Evolutionary conservation across 176 grass and related monocot genomes (phyloP).

Genomic region (Sorghum bicolor): Sorghum_bicolor_NCBIv3 NC_012878.2:50781001-50781500

Average conservation of each 20-base stretch:
- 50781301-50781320: constrained; percentile 68
- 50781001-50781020: no score
- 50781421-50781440: neutral
- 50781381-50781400: constrained; percentile 67
- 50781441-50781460: neutral
- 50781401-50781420: constrained; percentile 34
- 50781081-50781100: constrained; percentile 39
- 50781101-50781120: constrained; percentile 83
- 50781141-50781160: constrained; percentile 63
- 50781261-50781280: constrained; percentile 62
- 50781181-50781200: constrained; percentile 28
- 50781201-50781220: constrained; percentile 14
- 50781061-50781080: neutral
- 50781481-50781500: constrained; percentile 73
- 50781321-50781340: constrained; percentile 76
- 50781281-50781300: constrained; percentile 91
- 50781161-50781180: constrained; percentile 76
- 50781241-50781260: constrained; percentile 69
- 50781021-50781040: no score
- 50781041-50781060: no score
- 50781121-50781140: constrained; percentile 58
- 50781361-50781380: constrained; percentile 71
- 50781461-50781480: neutral
- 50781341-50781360: constrained; percentile 76
- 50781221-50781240: constrained; percentile 80